Evolutionary conservation across 257 asterid genomes (phyloP).

Genomic region (Capsicum chinense): DNA sequence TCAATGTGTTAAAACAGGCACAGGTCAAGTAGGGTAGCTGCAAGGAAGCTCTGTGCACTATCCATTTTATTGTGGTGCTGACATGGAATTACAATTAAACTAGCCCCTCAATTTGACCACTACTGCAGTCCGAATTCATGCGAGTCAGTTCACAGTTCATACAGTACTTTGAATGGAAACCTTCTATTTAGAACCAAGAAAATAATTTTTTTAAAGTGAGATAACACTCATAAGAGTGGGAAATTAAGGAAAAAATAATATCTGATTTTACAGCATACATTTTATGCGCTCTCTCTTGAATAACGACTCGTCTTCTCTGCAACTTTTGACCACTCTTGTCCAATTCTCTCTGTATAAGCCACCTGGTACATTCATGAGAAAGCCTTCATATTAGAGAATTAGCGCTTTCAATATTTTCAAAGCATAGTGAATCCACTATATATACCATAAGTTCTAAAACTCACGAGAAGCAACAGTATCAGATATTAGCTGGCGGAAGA

Average conservation of each 20-base stretch:
- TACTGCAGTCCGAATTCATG: background rate
- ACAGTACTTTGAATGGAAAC: background rate
- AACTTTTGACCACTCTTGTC: constrained; percentile 79
- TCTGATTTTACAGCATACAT: constrained; percentile 36
- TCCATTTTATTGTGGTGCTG: background rate
- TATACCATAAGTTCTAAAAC: background rate
- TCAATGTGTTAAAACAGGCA: background rate
- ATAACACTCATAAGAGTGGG: background rate
- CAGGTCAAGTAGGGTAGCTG: background rate
- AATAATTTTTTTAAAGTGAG: background rate
- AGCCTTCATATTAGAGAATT: constrained; percentile 30
- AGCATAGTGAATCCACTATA: background rate
- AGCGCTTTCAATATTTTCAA: background rate
- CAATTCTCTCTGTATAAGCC: constrained; percentile 70
- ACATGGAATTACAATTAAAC: background rate
- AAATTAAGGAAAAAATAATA: constrained; percentile 7
- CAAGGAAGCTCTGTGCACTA: background rate
- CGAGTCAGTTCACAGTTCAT: background rate
- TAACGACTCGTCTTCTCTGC: constrained; percentile 79
- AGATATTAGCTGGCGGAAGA: constrained; percentile 16
- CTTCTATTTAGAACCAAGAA: constrained; percentile 20
- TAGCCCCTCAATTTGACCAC: background rate
- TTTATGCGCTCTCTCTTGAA: constrained; percentile 50
- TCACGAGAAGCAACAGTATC: background rate
- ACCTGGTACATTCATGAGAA: constrained; percentile 56